Percentiles rank a stretch among this genome's conserved stretches.
These are phyloP conservation scores for Pythium brachiatum DNA, from an alignment of 352 stramenopile genomes.

Conservation along the genomic window DNA sequence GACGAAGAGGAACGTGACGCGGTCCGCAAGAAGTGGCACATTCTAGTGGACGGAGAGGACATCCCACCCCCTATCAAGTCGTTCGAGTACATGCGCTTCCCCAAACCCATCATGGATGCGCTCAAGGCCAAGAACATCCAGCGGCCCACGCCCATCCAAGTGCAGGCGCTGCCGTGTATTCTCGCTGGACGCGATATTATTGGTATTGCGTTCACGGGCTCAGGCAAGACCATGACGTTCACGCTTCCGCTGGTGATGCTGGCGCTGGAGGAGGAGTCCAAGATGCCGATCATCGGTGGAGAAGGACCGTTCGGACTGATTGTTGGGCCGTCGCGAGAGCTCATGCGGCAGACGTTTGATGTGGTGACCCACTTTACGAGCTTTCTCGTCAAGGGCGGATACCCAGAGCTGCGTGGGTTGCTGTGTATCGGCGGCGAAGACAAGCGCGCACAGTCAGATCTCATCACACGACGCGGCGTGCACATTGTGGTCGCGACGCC, in stretches of 20 bases:
- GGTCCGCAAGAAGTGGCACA: conserved; percentile 98
- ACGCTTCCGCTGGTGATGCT: conserved; percentile 96
- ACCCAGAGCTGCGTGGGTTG: conserved; percentile 87
- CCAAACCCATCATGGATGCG: conserved; percentile 87
- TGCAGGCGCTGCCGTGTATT: conserved; percentile 97
- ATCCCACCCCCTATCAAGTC: conserved; percentile 95
- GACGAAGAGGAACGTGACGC: conserved; percentile 85
- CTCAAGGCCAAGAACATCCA: conserved; percentile 96
- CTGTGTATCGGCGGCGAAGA: conserved; percentile 96
- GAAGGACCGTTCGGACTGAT: conserved; percentile 98
- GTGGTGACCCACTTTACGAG: conserved; percentile 94
- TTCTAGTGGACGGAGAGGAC: conserved; percentile 95
- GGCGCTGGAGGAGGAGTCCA: conserved; percentile 95
- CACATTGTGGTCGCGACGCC: conserved; percentile 98
- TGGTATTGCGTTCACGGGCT: conserved; percentile 98
- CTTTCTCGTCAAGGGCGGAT: conserved; percentile 62
- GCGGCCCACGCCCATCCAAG: conserved; percentile 97
- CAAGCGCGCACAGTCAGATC: conserved; percentile 90
- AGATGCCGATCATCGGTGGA: conserved; percentile 89
- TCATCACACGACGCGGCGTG: conserved; percentile 85
- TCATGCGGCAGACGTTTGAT: conserved; percentile 98
- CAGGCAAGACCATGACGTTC: conserved; percentile 99
- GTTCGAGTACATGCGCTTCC: conserved; percentile 98
- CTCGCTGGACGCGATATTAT: conserved; percentile 97
- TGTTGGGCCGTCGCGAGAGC: conserved; percentile 95